These are phyloP conservation scores for Lizonia empirigonia DNA, from an alignment of 2,329 filamentous ascomycete species.

Conservation along the genomic window DNA sequence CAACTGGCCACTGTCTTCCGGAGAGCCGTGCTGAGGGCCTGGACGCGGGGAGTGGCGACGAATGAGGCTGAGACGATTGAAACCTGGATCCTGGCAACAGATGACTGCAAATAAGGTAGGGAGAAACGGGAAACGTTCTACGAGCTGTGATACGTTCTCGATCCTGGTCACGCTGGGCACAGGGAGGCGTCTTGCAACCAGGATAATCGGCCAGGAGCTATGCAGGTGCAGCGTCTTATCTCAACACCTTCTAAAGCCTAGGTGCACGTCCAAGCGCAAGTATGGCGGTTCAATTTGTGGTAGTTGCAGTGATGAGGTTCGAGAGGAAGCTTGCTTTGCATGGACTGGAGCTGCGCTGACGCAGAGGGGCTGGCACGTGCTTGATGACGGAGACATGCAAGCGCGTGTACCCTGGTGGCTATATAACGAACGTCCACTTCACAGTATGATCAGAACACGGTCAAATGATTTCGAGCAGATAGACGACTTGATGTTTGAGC, in stretches of 20 bases:
- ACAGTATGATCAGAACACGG: not conserved
- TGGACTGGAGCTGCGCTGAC: slow-evolving; percentile 18
- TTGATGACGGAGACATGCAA: slow-evolving; percentile 11
- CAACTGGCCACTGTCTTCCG: not conserved
- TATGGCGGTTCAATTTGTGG: not conserved
- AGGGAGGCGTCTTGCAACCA: not conserved
- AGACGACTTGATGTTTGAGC: not conserved
- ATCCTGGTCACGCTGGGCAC: not conserved
- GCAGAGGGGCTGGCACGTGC: slow-evolving; percentile 28
- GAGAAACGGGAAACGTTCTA: not conserved
- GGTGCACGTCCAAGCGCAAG: not conserved
- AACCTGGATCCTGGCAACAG: not conserved
- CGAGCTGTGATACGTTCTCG: not conserved
- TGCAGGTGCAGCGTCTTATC: not conserved
- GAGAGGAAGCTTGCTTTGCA: slow-evolving; percentile 12
- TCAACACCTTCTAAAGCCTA: not conserved
- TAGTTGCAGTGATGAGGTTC: slow-evolving; percentile 13
- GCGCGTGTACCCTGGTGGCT: slow-evolving; percentile 8
- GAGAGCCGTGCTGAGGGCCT: slow-evolving; percentile 6
- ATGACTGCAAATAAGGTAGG: not conserved
- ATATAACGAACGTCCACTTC: not conserved
- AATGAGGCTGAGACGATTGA: slow-evolving; percentile 2
- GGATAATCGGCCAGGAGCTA: not conserved
- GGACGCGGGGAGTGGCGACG: slow-evolving; percentile 4
- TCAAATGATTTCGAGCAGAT: not conserved